These are phyloP conservation scores for Pseudodiploospora longispora DNA, from an alignment of 2,329 filamentous ascomycete species.

Conservation along the genomic window DNA sequence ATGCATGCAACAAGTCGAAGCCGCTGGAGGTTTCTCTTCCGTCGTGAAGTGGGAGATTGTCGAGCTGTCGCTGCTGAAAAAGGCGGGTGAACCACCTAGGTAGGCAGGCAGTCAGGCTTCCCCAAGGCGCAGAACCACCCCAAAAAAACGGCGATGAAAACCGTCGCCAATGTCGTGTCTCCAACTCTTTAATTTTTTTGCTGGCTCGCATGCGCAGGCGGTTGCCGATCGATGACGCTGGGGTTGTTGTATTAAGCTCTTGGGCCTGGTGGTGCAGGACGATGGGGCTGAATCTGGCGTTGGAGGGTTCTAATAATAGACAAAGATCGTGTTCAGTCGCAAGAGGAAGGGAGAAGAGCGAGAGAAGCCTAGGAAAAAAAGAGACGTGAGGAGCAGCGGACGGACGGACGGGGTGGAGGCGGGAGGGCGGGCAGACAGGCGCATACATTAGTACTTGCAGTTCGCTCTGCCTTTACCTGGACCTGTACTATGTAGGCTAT, in stretches of 20 bases:
- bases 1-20: no score
- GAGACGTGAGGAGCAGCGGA: neutral
- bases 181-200: no score
- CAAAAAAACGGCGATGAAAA: no score
- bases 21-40: no score
- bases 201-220: neutral
- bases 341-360: constrained; percentile 15
- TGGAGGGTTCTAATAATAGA: constrained; percentile 46
- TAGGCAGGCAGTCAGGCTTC: no score
- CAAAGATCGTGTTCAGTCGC: constrained; percentile 33
- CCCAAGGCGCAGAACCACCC: no score
- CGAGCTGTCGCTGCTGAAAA: no score
- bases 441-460: neutral
- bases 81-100: no score
- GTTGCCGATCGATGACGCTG: constrained; percentile 9
- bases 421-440: neutral
- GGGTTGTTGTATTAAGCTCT: constrained; percentile 8
- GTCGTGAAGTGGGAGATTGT: no score
- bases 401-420: neutral
- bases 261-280: constrained; percentile 17
- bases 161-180: no score
- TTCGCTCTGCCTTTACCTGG: no score
- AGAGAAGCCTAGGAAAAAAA: constrained; percentile 5
- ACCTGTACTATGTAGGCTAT: no score
- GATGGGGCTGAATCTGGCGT: constrained; percentile 43